phyloP scores from a whole-genome alignment of 2,329 filamentous ascomycete genomes.

The Penicillium sp. region DNA sequence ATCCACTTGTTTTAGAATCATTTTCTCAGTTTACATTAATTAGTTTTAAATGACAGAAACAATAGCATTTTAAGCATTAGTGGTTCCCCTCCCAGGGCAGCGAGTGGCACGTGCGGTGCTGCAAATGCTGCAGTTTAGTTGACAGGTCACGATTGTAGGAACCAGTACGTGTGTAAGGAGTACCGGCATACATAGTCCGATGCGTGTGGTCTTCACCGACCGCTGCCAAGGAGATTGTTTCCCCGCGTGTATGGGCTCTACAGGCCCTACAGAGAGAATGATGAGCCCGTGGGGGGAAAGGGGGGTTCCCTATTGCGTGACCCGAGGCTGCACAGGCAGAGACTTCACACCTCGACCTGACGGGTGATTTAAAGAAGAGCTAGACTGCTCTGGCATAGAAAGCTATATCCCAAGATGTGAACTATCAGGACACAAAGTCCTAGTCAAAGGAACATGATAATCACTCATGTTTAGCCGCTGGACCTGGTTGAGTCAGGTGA shows the following conservation, averaged over 20 bases:
- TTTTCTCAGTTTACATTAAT: background rate
- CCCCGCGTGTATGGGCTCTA: background rate
- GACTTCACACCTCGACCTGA: background rate
- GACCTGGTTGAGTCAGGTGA: conserved; percentile 12
- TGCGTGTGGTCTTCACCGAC: background rate
- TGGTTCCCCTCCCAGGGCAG: conserved; percentile 5
- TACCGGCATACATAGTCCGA: background rate
- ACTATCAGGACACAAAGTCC: background rate
- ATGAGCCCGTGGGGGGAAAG: background rate
- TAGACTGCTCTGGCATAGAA: background rate
- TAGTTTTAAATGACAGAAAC: background rate
- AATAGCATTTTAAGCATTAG: background rate
- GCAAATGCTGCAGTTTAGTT: background rate
- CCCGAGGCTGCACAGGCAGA: background rate
- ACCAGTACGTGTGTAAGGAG: background rate
- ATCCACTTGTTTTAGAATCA: conserved; percentile 21
- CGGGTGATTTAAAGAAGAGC: background rate
- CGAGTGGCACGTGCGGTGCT: conserved; percentile 9
- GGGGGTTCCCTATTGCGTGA: background rate
- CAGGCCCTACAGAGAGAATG: background rate
- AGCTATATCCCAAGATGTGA: background rate
- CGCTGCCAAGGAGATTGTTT: background rate
- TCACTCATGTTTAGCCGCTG: background rate
- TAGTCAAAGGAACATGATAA: background rate
- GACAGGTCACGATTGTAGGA: conserved; percentile 2